Conservation (phyloP, 495 filamentous ascomycete genomes). For the Tuber aestivum region DNA sequence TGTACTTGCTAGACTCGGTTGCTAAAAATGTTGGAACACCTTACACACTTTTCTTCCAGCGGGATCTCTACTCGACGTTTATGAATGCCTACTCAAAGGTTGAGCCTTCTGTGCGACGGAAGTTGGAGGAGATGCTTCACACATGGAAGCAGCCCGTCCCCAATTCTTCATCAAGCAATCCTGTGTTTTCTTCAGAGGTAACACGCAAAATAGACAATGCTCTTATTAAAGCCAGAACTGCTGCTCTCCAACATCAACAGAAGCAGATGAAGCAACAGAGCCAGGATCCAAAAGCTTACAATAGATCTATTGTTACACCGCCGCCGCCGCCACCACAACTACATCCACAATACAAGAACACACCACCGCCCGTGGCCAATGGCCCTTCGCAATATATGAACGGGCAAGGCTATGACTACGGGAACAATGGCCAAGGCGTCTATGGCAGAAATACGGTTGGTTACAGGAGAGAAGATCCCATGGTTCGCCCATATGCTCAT, state of each 20-base stretch:
- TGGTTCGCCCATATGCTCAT: constrained; percentile 23
- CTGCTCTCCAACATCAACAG: constrained; percentile 64
- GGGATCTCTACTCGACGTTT: constrained; percentile 85
- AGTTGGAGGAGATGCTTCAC: constrained; percentile 94
- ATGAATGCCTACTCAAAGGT: constrained; percentile 93
- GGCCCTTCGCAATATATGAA: constrained; percentile 33
- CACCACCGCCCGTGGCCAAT: constrained; percentile 34
- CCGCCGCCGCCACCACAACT: constrained; percentile 43
- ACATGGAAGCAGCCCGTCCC: constrained; percentile 97
- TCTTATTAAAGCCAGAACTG: constrained; percentile 78
- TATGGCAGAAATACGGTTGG: constrained; percentile 43
- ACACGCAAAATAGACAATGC: constrained; percentile 89
- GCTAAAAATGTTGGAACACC: constrained; percentile 98
- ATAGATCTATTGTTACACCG: constrained; percentile 42
- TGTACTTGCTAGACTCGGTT: constrained; percentile 97
- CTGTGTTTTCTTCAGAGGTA: constrained; percentile 79
- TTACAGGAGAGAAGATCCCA: constrained; percentile 29
- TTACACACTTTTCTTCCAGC: constrained; percentile 88
- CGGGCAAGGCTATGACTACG: constrained; percentile 40
- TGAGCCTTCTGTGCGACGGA: constrained; percentile 68
- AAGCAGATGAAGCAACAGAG: constrained; percentile 56
- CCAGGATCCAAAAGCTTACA: constrained; percentile 31
- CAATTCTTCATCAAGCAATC: constrained; percentile 76
- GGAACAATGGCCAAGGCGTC: constrained; percentile 31
- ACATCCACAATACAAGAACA: constrained; percentile 39